Conservation (phyloP, 75 land plant genomes). For the Adiantum capillusveneris region DNA sequence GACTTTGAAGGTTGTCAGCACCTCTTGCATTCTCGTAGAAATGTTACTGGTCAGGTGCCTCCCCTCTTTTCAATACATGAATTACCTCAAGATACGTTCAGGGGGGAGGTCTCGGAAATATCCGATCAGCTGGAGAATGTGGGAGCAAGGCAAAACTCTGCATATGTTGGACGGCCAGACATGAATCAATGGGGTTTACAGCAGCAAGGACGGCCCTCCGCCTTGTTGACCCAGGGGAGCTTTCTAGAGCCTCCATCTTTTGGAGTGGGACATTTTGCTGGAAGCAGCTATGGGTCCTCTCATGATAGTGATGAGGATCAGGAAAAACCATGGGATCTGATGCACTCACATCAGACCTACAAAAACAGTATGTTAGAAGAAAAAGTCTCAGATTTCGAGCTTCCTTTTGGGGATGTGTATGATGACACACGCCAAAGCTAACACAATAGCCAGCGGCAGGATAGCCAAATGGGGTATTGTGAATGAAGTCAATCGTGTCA, state of each 20-base stretch:
- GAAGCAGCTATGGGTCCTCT: constrained; percentile 17
- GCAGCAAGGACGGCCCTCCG: constrained; percentile 6
- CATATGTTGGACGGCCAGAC: not conserved
- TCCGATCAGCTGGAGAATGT: constrained; percentile 19
- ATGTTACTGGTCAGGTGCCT: too few species aligned
- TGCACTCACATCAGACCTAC: constrained; percentile 28
- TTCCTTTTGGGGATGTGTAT: constrained; percentile 65
- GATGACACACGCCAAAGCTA: too few species aligned
- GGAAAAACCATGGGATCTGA: constrained; percentile 16
- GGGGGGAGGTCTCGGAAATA: not conserved
- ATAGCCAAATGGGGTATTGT: too few species aligned
- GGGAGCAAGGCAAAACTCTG: not conserved
- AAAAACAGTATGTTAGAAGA: constrained; percentile 33
- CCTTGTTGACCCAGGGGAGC: constrained; percentile 35
- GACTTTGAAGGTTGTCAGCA: too few species aligned
- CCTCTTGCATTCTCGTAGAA: too few species aligned
- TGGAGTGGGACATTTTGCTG: constrained; percentile 23
- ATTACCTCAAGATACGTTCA: not conserved
- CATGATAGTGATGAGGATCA: constrained; percentile 47
- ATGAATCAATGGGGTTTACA: constrained; percentile 72
- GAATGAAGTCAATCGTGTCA: too few species aligned
- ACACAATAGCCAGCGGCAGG: too few species aligned
- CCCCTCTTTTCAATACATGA: constrained; percentile 37
- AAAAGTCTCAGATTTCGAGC: constrained; percentile 24
- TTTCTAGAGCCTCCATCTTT: constrained; percentile 77